phyloP scores from a whole-genome alignment of 2,329 filamentous ascomycete genomes.

The Aspergillus sp. region DNA sequence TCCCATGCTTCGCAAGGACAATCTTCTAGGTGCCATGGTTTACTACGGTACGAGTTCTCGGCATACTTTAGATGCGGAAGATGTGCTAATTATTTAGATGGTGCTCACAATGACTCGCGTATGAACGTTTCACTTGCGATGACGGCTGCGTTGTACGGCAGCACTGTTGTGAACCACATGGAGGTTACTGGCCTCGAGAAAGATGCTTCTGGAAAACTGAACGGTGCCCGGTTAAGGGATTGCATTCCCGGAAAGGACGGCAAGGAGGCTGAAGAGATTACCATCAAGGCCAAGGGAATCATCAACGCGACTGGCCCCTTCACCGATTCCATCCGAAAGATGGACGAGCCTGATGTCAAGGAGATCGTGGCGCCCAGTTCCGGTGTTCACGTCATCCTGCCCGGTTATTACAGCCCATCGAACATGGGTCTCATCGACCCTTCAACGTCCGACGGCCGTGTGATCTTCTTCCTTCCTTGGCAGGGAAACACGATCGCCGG shows the following conservation, averaged over 20 bases:
- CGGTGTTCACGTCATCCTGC: slow-evolving; percentile 83
- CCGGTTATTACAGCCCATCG: slow-evolving; percentile 81
- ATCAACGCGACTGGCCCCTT: slow-evolving; percentile 91
- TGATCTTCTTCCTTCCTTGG: slow-evolving; percentile 94
- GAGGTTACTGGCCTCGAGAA: slow-evolving; percentile 79
- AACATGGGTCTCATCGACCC: slow-evolving; percentile 90
- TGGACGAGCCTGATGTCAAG: slow-evolving; percentile 73
- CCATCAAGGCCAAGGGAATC: slow-evolving; percentile 76
- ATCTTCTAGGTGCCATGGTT: slow-evolving; percentile 78
- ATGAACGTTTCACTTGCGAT: slow-evolving; percentile 91
- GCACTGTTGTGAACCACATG: slow-evolving; percentile 80
- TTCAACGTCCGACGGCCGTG: slow-evolving; percentile 81
- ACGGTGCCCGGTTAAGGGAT: slow-evolving; percentile 75
- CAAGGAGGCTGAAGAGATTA: slow-evolving; percentile 65
- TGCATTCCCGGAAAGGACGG: slow-evolving; percentile 69
- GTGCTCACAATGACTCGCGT: slow-evolving; percentile 87
- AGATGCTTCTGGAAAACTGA: slow-evolving; percentile 72
- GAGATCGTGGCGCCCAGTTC: slow-evolving; percentile 86
- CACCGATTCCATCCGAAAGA: slow-evolving; percentile 81
- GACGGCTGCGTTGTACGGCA: slow-evolving; percentile 85
- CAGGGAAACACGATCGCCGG: slow-evolving; percentile 91
- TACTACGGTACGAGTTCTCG: slow-evolving; percentile 68
- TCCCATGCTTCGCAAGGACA: slow-evolving; percentile 82
- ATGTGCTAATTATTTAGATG: slow-evolving; percentile 57
- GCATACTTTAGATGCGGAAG: neutral